phyloP scores from a whole-genome alignment of 371 early-diverging fungal genomes.

The Mortierella sp. region DNA sequence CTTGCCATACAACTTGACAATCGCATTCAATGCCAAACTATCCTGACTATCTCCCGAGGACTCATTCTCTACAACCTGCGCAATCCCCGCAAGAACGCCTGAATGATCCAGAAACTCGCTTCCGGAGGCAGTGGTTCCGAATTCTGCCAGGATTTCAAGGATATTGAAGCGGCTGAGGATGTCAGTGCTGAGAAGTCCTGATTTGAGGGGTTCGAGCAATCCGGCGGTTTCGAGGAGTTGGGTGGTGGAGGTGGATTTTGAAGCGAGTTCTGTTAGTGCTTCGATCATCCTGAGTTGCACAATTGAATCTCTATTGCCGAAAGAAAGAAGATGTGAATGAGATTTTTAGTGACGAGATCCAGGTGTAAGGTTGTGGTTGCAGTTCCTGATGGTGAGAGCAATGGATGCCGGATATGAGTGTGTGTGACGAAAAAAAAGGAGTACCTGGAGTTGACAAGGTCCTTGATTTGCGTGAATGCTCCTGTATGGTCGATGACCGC shows the following conservation, averaged over 20 bases:
- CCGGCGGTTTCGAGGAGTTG: conserved; percentile 4
- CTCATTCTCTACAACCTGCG: conserved; percentile 24
- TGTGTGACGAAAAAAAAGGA: no score
- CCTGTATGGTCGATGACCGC: conserved; percentile 17
- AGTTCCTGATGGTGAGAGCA: no score
- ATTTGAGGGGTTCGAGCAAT: conserved; percentile 33
- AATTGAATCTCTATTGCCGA: conserved; percentile 26
- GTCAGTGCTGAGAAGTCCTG: conserved; percentile 24
- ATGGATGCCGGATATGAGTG: not conserved
- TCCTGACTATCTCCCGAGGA: conserved; percentile 29
- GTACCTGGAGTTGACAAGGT: conserved; percentile 39
- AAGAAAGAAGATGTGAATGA: not conserved
- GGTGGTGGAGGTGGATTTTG: conserved; percentile 17
- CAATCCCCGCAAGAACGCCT: conserved; percentile 26
- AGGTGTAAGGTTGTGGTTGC: not conserved
- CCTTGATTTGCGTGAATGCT: conserved; percentile 17
- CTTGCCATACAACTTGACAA: conserved; percentile 48
- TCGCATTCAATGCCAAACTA: conserved; percentile 30
- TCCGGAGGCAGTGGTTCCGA: conserved; percentile 40
- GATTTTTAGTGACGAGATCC: not conserved
- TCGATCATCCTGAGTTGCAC: conserved; percentile 41
- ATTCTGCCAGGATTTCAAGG: conserved; percentile 50
- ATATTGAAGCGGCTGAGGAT: conserved; percentile 51
- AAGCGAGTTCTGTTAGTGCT: conserved; percentile 26
- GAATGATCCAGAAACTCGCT: conserved; percentile 39